phyloP scores from a whole-genome alignment of 148 eudicot species.

The Bassia scoparia region DNA sequence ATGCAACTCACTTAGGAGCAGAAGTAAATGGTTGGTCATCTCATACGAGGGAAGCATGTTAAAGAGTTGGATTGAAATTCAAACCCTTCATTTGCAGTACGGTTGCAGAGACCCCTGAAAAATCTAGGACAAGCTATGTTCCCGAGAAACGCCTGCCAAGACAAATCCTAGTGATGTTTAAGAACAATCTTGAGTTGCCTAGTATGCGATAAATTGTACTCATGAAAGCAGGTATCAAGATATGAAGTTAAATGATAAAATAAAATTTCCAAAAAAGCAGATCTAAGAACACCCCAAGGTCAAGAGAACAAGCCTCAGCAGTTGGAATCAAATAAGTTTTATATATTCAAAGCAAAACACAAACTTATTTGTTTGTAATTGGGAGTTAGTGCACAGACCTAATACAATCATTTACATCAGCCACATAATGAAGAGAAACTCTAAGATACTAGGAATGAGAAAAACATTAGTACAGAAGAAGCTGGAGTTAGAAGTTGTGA shows the following conservation, averaged over 20 bases:
- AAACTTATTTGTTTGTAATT: neutral
- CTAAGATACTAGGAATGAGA: neutral
- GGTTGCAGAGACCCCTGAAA: slow-evolving; percentile 52
- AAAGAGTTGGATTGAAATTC: slow-evolving; percentile 40
- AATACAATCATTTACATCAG: slow-evolving; percentile 11
- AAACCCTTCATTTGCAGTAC: slow-evolving; percentile 33
- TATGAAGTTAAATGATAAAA: neutral
- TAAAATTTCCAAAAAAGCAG: neutral
- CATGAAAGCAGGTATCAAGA: slow-evolving; percentile 2
- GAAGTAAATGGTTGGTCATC: slow-evolving; percentile 27
- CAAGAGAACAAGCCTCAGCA: neutral
- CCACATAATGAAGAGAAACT: slow-evolving; percentile 7
- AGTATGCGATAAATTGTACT: neutral
- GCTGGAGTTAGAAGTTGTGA: slow-evolving; percentile 16
- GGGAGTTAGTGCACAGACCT: slow-evolving; percentile 11
- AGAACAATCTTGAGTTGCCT: slow-evolving; percentile 6
- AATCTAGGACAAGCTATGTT: slow-evolving; percentile 24
- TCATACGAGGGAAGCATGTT: slow-evolving; percentile 30
- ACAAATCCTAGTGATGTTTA: slow-evolving; percentile 12
- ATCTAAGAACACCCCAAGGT: neutral
- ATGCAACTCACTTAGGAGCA: slow-evolving; percentile 32
- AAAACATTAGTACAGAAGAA: slow-evolving; percentile 8
- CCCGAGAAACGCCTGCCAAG: slow-evolving; percentile 41
- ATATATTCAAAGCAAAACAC: neutral
- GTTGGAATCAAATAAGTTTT: neutral